Conservation (phyloP, 176 grass and related monocot species). For the Phragmites australis region DNA sequence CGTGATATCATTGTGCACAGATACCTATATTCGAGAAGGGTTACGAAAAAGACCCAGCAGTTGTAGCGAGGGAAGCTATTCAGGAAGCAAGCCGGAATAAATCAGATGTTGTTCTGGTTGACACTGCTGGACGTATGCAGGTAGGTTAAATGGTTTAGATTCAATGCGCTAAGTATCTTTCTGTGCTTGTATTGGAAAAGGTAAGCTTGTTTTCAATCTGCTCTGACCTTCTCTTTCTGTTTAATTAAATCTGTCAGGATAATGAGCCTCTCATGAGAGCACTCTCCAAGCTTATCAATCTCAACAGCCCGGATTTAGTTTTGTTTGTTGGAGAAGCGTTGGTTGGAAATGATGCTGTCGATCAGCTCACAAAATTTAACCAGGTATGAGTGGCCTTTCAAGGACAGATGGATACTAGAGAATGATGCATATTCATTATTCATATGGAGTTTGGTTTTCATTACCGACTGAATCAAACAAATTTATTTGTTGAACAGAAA, state of each 20-base stretch:
- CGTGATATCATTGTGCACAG: slow-evolving; percentile 43
- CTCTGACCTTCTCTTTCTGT: not conserved
- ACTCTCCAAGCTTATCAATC: slow-evolving; percentile 95
- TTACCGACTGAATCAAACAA: not conserved
- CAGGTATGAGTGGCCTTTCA: slow-evolving; percentile 81
- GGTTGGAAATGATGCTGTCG: slow-evolving; percentile 95
- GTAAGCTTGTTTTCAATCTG: not conserved
- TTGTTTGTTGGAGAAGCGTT: slow-evolving; percentile 94
- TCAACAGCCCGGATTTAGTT: slow-evolving; percentile 82
- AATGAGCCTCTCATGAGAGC: slow-evolving; percentile 99
- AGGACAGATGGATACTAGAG: too few relatives aligned
- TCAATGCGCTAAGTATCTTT: not conserved
- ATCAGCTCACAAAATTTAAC: slow-evolving; percentile 89
- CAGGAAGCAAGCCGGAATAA: slow-evolving; percentile 77
- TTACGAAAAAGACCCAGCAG: slow-evolving; percentile 90
- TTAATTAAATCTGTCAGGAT: slow-evolving; percentile 54
- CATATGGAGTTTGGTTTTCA: not conserved
- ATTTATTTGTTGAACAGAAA: slow-evolving; percentile 59
- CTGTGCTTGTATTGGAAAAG: not conserved
- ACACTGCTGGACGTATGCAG: slow-evolving; percentile 95
- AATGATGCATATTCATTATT: not conserved
- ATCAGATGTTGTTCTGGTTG: slow-evolving; percentile 91
- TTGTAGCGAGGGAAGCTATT: slow-evolving; percentile 92
- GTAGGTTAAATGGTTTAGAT: slow-evolving; percentile 31
- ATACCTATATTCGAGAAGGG: slow-evolving; percentile 98